phyloP scores from a whole-genome alignment of 2,329 filamentous ascomycete genomes.

The Ascochyta viciae-villosae region DNA sequence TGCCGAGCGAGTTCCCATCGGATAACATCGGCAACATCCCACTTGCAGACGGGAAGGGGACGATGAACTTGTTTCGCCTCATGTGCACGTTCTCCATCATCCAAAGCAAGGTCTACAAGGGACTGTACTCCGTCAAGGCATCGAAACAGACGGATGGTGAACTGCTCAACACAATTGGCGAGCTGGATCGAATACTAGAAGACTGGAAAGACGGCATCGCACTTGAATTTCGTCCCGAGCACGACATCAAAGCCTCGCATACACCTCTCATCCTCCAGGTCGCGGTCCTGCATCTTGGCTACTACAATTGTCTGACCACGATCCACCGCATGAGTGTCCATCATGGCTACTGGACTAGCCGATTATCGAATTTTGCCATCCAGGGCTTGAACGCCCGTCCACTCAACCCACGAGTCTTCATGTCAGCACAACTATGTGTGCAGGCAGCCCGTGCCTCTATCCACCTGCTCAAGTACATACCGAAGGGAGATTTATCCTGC shows the following conservation, averaged over 20 bases:
- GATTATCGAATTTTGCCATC: slow-evolving; percentile 92
- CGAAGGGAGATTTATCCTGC: slow-evolving; percentile 91
- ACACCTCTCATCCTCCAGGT: slow-evolving; percentile 94
- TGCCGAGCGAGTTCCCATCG: slow-evolving; percentile 86
- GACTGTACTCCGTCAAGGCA: slow-evolving; percentile 90
- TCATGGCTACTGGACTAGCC: slow-evolving; percentile 96
- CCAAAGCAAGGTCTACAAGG: slow-evolving; percentile 92
- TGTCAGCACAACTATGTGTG: slow-evolving; percentile 90
- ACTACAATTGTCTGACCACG: slow-evolving; percentile 97
- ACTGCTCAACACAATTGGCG: slow-evolving; percentile 91
- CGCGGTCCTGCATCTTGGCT: slow-evolving; percentile 92
- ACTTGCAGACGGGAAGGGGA: slow-evolving; percentile 84
- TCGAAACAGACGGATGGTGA: slow-evolving; percentile 92
- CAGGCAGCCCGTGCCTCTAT: slow-evolving; percentile 92
- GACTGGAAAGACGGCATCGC: slow-evolving; percentile 97
- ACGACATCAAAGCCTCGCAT: slow-evolving; percentile 92
- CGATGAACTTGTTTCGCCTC: slow-evolving; percentile 91
- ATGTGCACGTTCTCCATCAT: slow-evolving; percentile 93
- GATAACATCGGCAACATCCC: slow-evolving; percentile 97
- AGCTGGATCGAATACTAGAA: slow-evolving; percentile 82
- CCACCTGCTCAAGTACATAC: slow-evolving; percentile 92
- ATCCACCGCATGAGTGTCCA: slow-evolving; percentile 99
- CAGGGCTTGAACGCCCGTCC: slow-evolving; percentile 90
- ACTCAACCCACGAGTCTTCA: slow-evolving; percentile 92
- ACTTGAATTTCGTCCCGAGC: slow-evolving; percentile 93